These are phyloP conservation scores for Nitzschia sp. DNA, from an alignment of 108 stramenopile species.

Conservation along the genomic window DNA sequence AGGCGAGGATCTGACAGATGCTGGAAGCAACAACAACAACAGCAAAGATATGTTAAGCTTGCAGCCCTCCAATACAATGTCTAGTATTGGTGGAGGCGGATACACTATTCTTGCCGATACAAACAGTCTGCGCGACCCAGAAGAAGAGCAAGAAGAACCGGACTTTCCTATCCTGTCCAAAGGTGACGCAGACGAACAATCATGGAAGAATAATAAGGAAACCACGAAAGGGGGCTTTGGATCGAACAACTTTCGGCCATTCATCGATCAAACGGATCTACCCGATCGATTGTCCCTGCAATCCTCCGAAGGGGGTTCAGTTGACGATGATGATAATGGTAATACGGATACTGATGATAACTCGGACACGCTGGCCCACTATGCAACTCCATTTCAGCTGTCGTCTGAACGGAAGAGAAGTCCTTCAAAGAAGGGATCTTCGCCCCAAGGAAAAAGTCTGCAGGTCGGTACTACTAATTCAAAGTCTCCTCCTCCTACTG, in stretches of 20 bases:
- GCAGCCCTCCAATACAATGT: background rate
- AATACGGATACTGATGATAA: background rate
- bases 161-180: too few species aligned
- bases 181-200: too few species aligned
- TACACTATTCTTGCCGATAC: background rate
- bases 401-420: background rate
- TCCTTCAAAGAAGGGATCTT: background rate
- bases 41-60: background rate
- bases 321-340: constrained; percentile 1
- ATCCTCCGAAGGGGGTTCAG: background rate
- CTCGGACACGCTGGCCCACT: background rate
- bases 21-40: background rate
- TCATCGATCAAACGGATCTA: background rate
- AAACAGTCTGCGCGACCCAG: background rate
- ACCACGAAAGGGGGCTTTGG: too few species aligned
- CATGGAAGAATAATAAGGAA: too few species aligned
- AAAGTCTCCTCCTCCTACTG: background rate
- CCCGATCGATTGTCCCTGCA: background rate
- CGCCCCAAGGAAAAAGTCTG: background rate
- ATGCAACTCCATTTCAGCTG: background rate
- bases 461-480: background rate
- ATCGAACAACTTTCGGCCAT: too few species aligned
- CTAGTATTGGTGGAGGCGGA: background rate
- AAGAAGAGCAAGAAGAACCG: background rate
- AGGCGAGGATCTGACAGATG: background rate